phyloP scores from a whole-genome alignment of 495 filamentous ascomycete species.

The Penicillium pulvis region DNA sequence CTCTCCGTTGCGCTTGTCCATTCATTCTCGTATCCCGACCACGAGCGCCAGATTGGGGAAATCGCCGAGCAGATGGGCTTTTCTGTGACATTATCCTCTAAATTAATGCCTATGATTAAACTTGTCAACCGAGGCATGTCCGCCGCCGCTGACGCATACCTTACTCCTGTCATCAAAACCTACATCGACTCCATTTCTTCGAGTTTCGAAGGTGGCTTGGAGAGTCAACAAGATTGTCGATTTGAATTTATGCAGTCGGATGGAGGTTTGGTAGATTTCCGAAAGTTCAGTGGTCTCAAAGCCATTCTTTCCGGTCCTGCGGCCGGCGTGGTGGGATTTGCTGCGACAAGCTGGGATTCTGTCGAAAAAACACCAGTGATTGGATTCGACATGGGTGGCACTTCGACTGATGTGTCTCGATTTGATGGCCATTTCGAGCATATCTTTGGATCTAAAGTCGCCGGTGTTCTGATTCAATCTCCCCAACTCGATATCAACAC shows the following conservation, averaged over 20 bases:
- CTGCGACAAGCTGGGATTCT: constrained; percentile 87
- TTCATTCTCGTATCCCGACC: constrained; percentile 56
- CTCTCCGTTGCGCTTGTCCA: constrained; percentile 57
- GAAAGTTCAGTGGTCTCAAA: constrained; percentile 58
- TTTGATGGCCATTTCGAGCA: constrained; percentile 95
- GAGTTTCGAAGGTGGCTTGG: constrained; percentile 57
- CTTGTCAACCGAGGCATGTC: constrained; percentile 80
- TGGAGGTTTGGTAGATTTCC: constrained; percentile 57
- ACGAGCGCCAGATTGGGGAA: constrained; percentile 51
- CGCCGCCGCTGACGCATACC: constrained; percentile 92
- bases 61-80: constrained; percentile 53
- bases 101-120: constrained; percentile 84
- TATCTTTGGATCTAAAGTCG: constrained; percentile 96
- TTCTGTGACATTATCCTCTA: constrained; percentile 59
- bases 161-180: constrained; percentile 93
- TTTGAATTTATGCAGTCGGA: constrained; percentile 61
- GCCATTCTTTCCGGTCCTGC: constrained; percentile 63
- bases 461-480: constrained; percentile 91
- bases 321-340: constrained; percentile 86
- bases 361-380: constrained; percentile 87
- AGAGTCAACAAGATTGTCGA: constrained; percentile 48
- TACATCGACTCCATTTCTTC: constrained; percentile 87
- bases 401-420: constrained; percentile 90
- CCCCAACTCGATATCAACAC: constrained; percentile 98
- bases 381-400: constrained; percentile 97